These are phyloP conservation scores for Udeniomyces megalosporus DNA, from an alignment of 768 basidiomycete genomes.

Conservation along the genomic window DNA sequence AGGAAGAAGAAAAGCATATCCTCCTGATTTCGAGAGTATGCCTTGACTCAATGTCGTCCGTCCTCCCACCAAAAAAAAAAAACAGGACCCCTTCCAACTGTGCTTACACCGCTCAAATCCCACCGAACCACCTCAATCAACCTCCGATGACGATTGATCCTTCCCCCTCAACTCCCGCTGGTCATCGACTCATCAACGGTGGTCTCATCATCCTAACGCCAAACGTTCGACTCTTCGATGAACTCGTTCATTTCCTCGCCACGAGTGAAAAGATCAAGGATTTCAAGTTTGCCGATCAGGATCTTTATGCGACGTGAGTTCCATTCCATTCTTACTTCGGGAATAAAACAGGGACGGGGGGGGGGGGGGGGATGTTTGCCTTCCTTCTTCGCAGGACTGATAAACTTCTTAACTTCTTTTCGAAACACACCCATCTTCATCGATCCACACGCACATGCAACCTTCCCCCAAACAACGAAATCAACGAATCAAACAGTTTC, in stretches of 20 bases:
- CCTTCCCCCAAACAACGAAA: no score
- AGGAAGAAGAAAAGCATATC: neutral
- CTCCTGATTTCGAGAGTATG: neutral
- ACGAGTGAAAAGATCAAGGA: conserved; percentile 37
- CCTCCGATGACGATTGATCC: conserved; percentile 32
- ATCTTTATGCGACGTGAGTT: conserved; percentile 46
- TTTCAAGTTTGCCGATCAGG: conserved; percentile 80
- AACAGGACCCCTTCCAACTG: conserved; percentile 83
- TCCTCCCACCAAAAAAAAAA: no score
- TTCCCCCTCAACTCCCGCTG: conserved; percentile 51
- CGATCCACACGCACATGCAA: no score
- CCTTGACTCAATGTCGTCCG: neutral
- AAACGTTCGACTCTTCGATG: conserved; percentile 40
- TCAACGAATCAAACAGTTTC: neutral
- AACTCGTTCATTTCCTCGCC: conserved; percentile 42
- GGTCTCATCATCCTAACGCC: conserved; percentile 76
- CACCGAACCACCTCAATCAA: conserved; percentile 36
- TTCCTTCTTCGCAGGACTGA: conserved; percentile 36
- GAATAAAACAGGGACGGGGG: no score
- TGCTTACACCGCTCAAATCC: conserved; percentile 42
- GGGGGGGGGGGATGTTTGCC: no score
- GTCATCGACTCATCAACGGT: conserved; percentile 56
- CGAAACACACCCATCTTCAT: no score
- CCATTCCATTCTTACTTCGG: neutral
- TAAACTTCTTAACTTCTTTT: no score